Evolutionary conservation across 2,329 filamentous ascomycete genomes (phyloP), one percentile per base, ranked within the genome.

Genomic region (Pseudocercospora vitis): DNA sequence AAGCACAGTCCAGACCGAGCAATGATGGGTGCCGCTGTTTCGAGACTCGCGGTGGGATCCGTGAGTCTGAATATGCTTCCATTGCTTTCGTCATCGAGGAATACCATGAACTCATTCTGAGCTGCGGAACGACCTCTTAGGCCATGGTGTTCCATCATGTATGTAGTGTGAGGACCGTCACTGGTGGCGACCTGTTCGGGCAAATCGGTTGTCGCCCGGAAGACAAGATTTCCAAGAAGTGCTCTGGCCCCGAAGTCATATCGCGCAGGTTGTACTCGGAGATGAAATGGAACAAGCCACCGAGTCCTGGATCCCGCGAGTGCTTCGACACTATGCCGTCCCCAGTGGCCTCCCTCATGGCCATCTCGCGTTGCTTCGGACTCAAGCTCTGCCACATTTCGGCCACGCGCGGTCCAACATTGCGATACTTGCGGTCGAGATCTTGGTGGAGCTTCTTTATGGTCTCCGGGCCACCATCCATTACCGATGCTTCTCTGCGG

Each of bases 341-440:
- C 18, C 49, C 49, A 16, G 45, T 35, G 7, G 55, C 35, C 32
- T 52, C 52, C 33, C 42, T 48, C 49, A 58, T 56, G 33, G 50
- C 58, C 29, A 50, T 48, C 48, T 54, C 58, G 12, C 52, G 58
- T 50, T 60, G 55, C 47, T 55, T 52, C 16, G 42, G 55, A 14
- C 46, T 60, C 47, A 60, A 52, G 11, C 48, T 48, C 29, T 50
- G 55, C 58, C 58, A 60, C 19, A 58, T 55, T 9, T 29, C 29
- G 2, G 53, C 14, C 8, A 60, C 48, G 29, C 48, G 53, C 19
- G 7, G 14, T 16, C 58, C 58, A 16, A 58, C 58, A 40, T 58
- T 60, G 14, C 52, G 58, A 35, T 56, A 40, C 47, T 60, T 60
- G n/a, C 37, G 58, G 26, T 24, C 35, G 32, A 60, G 55, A 37